phyloP scores from a whole-genome alignment of 768 basidiomycete genomes.

The Imleria badia region DNA sequence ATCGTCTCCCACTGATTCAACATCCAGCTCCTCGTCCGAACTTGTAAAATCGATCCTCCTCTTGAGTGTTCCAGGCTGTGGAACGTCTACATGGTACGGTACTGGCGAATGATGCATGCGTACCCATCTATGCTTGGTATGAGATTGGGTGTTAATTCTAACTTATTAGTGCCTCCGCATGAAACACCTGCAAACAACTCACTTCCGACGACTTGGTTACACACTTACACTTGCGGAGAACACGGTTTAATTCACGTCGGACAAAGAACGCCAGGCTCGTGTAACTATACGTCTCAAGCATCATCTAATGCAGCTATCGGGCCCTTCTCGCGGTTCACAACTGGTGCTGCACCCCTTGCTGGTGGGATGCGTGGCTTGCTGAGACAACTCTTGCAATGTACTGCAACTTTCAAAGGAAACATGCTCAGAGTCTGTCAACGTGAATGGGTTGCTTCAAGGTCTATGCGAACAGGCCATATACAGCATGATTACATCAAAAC shows the following conservation, averaged over 20 bases:
- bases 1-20: conserved; percentile 9
- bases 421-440: not conserved
- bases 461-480: not conserved
- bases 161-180: too few relatives aligned
- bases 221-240: too few relatives aligned
- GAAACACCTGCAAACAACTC: not conserved
- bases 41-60: conserved; percentile 4
- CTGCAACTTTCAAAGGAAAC: not conserved
- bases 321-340: too few relatives aligned
- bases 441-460: not conserved
- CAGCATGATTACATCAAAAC: not conserved
- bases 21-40: conserved; percentile 12
- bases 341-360: too few relatives aligned
- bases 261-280: not conserved
- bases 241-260: too few relatives aligned
- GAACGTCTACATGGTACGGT: conserved; percentile 14
- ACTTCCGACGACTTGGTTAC: too few relatives aligned
- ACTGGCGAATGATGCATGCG: conserved; percentile 24
- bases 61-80: conserved; percentile 10
- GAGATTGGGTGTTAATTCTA: not conserved
- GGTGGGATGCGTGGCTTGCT: too few relatives aligned
- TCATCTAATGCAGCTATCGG: too few relatives aligned
- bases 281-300: not conserved
- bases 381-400: too few relatives aligned
- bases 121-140: conserved; percentile 20